These are phyloP conservation scores for Aspergillus cristatus DNA, from an alignment of 495 filamentous ascomycete species.

Conservation along the genomic window DNA sequence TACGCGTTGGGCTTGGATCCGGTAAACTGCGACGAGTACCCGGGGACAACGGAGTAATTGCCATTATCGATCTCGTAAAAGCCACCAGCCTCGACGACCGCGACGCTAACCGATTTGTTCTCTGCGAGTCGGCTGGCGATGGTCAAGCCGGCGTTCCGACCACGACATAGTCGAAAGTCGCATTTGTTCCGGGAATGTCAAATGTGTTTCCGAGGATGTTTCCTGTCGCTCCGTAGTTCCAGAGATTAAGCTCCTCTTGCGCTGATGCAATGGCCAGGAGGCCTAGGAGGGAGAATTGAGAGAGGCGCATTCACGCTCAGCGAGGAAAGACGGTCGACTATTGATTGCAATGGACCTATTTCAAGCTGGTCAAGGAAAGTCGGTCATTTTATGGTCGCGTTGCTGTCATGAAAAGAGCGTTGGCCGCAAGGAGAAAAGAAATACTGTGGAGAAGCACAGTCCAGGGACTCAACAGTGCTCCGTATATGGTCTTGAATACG, in stretches of 20 bases:
- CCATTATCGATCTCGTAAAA: conserved; percentile 44
- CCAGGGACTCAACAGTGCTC: no score
- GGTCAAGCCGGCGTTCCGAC: conserved; percentile 31
- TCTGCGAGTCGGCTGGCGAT: conserved; percentile 30
- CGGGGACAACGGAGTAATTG: conserved; percentile 32
- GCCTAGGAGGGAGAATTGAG: neutral
- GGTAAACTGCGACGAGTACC: conserved; percentile 46
- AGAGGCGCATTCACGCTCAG: no score
- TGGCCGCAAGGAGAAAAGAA: no score
- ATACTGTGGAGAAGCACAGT: no score
- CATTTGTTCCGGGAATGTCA: conserved; percentile 5
- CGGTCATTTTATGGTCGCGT: no score
- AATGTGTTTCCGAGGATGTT: conserved; percentile 9
- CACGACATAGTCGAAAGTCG: conserved; percentile 28
- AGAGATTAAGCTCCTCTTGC: conserved; percentile 6
- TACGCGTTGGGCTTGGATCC: conserved; percentile 41
- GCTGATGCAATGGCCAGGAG: conserved; percentile 2
- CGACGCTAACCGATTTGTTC: conserved; percentile 19
- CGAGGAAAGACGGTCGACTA: no score
- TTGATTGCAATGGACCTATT: no score
- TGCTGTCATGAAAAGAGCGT: no score
- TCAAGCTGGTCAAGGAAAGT: no score
- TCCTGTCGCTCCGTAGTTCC: conserved; percentile 10
- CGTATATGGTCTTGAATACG: no score
- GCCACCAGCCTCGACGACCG: conserved; percentile 46